These are phyloP conservation scores for Acanthamoeba royreba DNA, from an alignment of 208 protist genomes.

Conservation along the genomic window DNA sequence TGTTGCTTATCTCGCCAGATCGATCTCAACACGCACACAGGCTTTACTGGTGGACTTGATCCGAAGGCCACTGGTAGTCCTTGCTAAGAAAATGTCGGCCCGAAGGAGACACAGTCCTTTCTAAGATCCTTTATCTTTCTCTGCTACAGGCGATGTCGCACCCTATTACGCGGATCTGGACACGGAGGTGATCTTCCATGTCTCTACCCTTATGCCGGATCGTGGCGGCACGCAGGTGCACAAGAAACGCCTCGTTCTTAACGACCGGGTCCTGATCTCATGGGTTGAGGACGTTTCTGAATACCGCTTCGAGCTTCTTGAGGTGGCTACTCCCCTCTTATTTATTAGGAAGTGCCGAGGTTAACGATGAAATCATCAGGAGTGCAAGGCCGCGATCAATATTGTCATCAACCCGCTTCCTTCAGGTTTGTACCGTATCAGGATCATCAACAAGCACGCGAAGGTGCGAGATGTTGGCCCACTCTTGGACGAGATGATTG, in stretches of 20 bases:
- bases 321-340: too few species aligned
- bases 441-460: slow-evolving; percentile 28
- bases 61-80: slow-evolving; percentile 16
- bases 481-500: slow-evolving; percentile 21
- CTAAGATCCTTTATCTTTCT: not conserved
- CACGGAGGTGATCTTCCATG: slow-evolving; percentile 41
- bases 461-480: slow-evolving; percentile 25
- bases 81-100: too few species aligned
- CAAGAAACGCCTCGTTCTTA: not conserved
- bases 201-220: not conserved
- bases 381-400: slow-evolving; percentile 34
- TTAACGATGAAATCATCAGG: too few species aligned
- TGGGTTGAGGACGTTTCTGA: slow-evolving; percentile 24
- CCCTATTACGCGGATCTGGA: slow-evolving; percentile 34
- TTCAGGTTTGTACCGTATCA: not conserved
- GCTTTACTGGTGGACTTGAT: slow-evolving; percentile 19
- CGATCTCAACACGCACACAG: slow-evolving; percentile 42
- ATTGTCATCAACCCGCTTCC: slow-evolving; percentile 41
- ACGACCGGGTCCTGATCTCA: slow-evolving; percentile 6
- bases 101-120: too few species aligned
- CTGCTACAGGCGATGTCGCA: not conserved
- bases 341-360: too few species aligned
- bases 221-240: not conserved
- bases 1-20: not conserved
- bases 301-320: not conserved